Evolutionary conservation across 164 flowering plant species (phyloP).

Genomic region (Magnolia kwangsiensis): DNA sequence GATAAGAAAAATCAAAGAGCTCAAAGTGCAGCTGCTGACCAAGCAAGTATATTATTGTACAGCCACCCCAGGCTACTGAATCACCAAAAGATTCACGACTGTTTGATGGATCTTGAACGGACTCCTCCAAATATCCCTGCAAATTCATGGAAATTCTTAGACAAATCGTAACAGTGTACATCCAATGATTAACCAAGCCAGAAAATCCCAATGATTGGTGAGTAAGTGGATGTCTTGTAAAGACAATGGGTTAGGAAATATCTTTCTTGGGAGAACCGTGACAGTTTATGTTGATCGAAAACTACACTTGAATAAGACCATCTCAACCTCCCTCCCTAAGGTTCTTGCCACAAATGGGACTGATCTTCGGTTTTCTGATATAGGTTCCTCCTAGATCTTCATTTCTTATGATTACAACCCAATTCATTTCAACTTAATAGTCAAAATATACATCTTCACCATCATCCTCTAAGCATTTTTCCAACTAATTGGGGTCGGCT

Average conservation of each 20-base stretch:
- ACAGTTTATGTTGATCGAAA: not conserved
- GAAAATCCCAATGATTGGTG: not conserved
- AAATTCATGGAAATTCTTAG: constrained; percentile 3
- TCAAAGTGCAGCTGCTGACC: constrained; percentile 97
- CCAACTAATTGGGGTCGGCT: too few species aligned
- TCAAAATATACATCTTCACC: not conserved
- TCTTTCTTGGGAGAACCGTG: not conserved
- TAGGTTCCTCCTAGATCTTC: not conserved
- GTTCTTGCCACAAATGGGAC: not conserved
- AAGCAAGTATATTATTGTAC: constrained; percentile 90
- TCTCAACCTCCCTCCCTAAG: not conserved
- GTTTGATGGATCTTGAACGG: constrained; percentile 38
- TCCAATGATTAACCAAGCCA: not conserved
- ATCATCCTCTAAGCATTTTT: too few species aligned
- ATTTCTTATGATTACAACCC: not conserved
- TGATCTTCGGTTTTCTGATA: not conserved
- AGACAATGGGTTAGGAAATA: not conserved
- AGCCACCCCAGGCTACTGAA: constrained; percentile 99
- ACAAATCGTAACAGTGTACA: not conserved
- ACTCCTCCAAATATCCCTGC: constrained; percentile 82
- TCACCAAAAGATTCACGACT: constrained; percentile 71
- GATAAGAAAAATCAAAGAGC: constrained; percentile 94
- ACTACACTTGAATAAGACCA: not conserved
- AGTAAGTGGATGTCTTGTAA: not conserved
- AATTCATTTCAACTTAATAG: not conserved